Conservation (phyloP, 1,284 basidiomycete species). For the Pyrrhoderma noxium region DNA sequence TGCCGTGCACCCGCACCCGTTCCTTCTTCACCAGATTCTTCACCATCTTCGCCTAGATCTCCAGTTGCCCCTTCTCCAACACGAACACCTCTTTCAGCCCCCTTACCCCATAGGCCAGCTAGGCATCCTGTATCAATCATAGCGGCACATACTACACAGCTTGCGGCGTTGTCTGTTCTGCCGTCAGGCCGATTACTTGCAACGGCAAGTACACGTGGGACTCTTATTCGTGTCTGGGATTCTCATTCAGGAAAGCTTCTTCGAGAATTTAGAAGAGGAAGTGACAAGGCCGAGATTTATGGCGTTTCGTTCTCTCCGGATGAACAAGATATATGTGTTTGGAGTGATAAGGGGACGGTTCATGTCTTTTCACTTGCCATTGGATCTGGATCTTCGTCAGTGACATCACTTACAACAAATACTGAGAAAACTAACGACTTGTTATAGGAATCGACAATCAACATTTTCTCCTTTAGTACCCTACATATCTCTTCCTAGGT, state of each 20-base stretch:
- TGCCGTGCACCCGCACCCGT: conserved; percentile 52
- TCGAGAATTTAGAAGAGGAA: conserved; percentile 79
- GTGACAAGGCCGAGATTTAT: conserved; percentile 89
- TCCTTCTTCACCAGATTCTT: conserved; percentile 30
- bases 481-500: conserved; percentile 80
- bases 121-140: conserved; percentile 77
- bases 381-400: conserved; percentile 58
- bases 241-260: conserved; percentile 66
- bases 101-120: conserved; percentile 33
- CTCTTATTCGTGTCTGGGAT: conserved; percentile 88
- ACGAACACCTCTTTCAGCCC: background rate
- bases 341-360: conserved; percentile 96
- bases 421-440: conserved; percentile 9
- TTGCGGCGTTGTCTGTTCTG: conserved; percentile 74
- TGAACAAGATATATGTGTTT: conserved; percentile 76
- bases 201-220: conserved; percentile 81
- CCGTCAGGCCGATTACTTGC: conserved; percentile 76
- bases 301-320: conserved; percentile 76
- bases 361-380: conserved; percentile 78
- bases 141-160: conserved; percentile 73
- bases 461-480: conserved; percentile 68
- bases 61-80: conserved; percentile 40
- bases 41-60: conserved; percentile 35
- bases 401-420: conserved; percentile 20
- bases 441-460: conserved; percentile 68